phyloP scores from a whole-genome alignment of 73 alveolate species.

The Blepharisma japonicum region DNA sequence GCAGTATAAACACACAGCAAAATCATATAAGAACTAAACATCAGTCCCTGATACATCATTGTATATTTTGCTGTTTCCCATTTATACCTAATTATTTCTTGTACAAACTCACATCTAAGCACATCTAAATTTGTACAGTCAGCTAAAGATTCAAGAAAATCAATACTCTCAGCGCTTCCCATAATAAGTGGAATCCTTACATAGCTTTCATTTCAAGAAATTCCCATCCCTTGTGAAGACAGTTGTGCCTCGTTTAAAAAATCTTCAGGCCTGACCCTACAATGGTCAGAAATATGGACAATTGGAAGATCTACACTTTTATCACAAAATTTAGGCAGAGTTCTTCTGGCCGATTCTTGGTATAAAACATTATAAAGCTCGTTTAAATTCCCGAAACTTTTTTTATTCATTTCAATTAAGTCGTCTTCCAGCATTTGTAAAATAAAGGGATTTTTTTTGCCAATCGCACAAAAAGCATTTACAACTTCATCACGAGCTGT shows the following conservation, averaged over 20 bases:
- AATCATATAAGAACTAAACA: background rate
- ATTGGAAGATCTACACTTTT: background rate
- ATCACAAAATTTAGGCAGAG: constrained; percentile 1
- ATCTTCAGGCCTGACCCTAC: constrained; percentile 12
- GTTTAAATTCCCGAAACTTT: background rate
- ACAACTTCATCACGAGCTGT: background rate
- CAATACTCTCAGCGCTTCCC: constrained; percentile 25
- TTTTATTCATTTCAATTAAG: constrained; percentile 5
- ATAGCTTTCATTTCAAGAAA: constrained; percentile 3
- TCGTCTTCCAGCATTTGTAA: constrained; percentile 13
- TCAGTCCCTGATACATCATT: constrained; percentile 8
- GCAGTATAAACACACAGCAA: constrained; percentile 23
- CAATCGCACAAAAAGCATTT: constrained; percentile 8
- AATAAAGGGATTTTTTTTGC: constrained; percentile 6
- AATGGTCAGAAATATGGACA: constrained; percentile 9
- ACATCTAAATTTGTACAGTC: constrained; percentile 20
- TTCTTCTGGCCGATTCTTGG: constrained; percentile 4
- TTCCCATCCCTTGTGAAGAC: constrained; percentile 6
- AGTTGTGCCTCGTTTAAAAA: background rate
- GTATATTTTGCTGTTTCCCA: constrained; percentile 18
- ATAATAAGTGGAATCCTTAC: background rate
- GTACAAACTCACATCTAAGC: background rate
- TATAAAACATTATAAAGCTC: constrained; percentile 1
- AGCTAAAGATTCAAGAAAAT: constrained; percentile 15
- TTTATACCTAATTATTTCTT: constrained; percentile 10